Evolutionary conservation across 257 asterid genomes (phyloP), one percentile per base, ranked within the genome.

Genomic region (Solanum corneliomulleri): DNA sequence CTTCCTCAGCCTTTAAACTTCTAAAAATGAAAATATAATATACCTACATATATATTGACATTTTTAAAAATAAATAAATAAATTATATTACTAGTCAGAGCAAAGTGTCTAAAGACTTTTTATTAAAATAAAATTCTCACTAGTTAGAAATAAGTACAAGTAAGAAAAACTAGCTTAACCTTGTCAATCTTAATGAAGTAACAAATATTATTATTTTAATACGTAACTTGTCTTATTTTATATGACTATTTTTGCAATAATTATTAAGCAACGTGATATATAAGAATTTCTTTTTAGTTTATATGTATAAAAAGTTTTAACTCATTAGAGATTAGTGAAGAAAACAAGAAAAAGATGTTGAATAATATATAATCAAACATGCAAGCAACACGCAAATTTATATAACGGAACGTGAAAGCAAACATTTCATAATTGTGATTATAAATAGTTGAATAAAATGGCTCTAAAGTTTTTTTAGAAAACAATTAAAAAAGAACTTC

Each of bases 321-420:
- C 23, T 41, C 49, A 11, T 41, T 20, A 12, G n/a, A 41, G 8
- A 64, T 16, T 4, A 64, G 70, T 4, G 11, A 16, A 31, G 6
- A 20, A 35, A 35, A 3, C 2, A 42, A 42, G n/a, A 76, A 75
- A 23, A 76, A 42, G 2, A 35, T 14, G 37, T n/a, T n/a, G 82
- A 41, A n/a, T 37, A 7, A 23, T 41, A 75, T 41, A 39, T 9
- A 42, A 14, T 42, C 23, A 12, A 76, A n/a, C 3, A 42, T 76
- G 58, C 58, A 76, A 20, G 21, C 23, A 42, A 76, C 58, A 76
- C 60, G 21, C 60, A 42, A 76, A 6, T 42, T 76, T 76, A 12
- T 76, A 41, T 76, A 42, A 41, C 83, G 23, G 83, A 76, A 42
- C 60, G 83, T 76, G 83, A 76, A 76, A 76, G 83, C 83, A 76